Percentiles rank a stretch among this genome's conserved stretches.
phyloP scores from a whole-genome alignment of 345 rosid genomes.

The Erodium maritimum region DNA sequence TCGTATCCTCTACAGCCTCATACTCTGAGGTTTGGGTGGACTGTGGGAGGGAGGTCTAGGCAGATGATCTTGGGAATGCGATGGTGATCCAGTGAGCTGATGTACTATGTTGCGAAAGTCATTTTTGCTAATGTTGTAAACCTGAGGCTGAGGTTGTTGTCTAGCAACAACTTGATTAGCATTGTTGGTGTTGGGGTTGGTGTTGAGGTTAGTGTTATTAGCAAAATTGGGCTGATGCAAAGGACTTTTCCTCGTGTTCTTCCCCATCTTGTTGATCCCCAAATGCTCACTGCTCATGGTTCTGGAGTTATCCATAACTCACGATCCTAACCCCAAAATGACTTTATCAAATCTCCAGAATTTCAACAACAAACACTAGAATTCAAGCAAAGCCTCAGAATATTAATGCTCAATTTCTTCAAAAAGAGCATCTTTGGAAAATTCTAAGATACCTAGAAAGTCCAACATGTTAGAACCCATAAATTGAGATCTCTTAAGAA shows the following conservation, averaged over 20 bases:
- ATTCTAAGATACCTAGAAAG: too few relatives aligned
- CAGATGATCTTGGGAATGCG: conserved; percentile 42
- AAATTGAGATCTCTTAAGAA: too few relatives aligned
- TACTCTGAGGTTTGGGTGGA: conserved; percentile 45
- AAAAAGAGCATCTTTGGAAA: too few relatives aligned
- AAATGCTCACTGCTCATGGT: conserved; percentile 57
- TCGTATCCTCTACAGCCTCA: conserved; percentile 72
- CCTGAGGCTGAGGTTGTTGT: conserved; percentile 81
- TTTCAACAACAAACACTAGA: too few relatives aligned
- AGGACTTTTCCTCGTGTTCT: conserved; percentile 76
- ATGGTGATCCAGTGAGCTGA: conserved; percentile 54
- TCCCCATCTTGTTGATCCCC: conserved; percentile 82
- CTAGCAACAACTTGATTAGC: conserved; percentile 21
- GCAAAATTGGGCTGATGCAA: conserved; percentile 59
- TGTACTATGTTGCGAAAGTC: conserved; percentile 83
- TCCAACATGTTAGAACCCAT: too few relatives aligned
- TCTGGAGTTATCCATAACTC: conserved; percentile 71
- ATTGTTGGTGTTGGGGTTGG: conserved; percentile 6
- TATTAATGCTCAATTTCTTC: too few relatives aligned
- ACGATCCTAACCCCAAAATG: neutral
- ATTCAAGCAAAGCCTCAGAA: too few relatives aligned
- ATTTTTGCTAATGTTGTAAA: conserved; percentile 87
- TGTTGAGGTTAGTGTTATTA: too few relatives aligned
- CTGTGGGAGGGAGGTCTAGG: conserved; percentile 53
- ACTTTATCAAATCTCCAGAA: too few relatives aligned